A percentile compares a stretch with the other conserved stretches of the same genome.
These are phyloP conservation scores for Syncephalastrum contaminatum DNA, from an alignment of 371 early-diverging fungal genomes.

Conservation along the genomic window DNA sequence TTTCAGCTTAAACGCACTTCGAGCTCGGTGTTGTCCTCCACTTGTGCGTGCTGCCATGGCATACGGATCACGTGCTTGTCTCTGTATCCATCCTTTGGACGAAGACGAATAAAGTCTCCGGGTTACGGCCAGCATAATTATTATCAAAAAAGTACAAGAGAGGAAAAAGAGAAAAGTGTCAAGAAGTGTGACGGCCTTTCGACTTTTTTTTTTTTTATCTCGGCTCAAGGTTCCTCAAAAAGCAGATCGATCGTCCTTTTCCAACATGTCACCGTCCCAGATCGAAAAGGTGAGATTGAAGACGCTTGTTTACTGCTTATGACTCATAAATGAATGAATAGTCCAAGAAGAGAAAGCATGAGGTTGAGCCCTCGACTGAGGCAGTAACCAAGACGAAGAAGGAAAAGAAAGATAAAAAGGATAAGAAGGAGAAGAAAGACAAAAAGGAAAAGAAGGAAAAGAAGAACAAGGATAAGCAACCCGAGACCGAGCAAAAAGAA, in stretches of 20 bases:
- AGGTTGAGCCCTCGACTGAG: constrained; percentile 17
- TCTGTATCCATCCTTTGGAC: constrained; percentile 63
- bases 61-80: constrained; percentile 75
- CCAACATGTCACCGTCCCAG: constrained; percentile 22
- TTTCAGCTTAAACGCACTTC: constrained; percentile 88
- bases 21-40: constrained; percentile 67
- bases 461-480: constrained; percentile 19
- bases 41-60: constrained; percentile 65
- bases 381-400: constrained; percentile 46
- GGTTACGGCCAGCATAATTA: no score
- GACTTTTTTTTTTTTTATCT: constrained; percentile 1
- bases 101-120: constrained; percentile 37
- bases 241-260: constrained; percentile 2
- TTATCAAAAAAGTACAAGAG: no score
- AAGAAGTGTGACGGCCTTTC: constrained; percentile 2
- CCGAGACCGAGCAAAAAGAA: constrained; percentile 19
- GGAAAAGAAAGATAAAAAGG: constrained; percentile 54
- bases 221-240: constrained; percentile 1
- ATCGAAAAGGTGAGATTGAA: constrained; percentile 20
- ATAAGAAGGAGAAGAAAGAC: constrained; percentile 48
- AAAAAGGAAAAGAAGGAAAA: constrained; percentile 22
- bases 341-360: background rate
- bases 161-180: no score
- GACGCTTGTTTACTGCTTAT: background rate
- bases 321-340: background rate